These are phyloP conservation scores for Neofusicoccum kwambonambiense DNA, from an alignment of 2,329 filamentous ascomycete genomes.

Conservation along the genomic window DNA sequence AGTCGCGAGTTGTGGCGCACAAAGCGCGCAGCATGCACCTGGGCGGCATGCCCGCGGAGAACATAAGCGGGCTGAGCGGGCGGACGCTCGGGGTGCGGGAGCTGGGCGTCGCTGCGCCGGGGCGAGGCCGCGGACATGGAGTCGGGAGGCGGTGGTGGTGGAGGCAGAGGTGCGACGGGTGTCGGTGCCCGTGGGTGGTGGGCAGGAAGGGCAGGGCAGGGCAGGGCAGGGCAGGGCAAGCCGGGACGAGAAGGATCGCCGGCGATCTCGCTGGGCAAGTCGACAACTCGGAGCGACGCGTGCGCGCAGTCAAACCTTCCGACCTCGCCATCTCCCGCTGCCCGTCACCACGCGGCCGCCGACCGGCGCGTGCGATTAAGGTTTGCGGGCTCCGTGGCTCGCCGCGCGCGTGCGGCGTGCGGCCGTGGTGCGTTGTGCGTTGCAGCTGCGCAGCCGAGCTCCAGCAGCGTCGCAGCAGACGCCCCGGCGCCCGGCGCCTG, in stretches of 20 bases:
- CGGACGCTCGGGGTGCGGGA: constrained; percentile 27
- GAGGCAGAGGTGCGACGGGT: background rate
- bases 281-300: constrained; percentile 8
- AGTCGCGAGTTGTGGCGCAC: constrained; percentile 72
- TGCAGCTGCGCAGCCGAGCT: background rate
- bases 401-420: background rate
- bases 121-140: background rate
- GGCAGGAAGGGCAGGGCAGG: background rate
- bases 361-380: background rate
- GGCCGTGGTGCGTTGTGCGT: background rate
- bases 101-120: background rate
- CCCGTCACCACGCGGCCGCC: background rate
- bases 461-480: no score
- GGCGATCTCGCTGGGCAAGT: background rate
- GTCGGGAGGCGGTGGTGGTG: background rate
- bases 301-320: constrained; percentile 1
- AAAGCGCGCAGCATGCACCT: constrained; percentile 76
- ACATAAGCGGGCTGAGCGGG: constrained; percentile 65
- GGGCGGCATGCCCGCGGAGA: constrained; percentile 78
- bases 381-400: background rate
- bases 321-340: background rate
- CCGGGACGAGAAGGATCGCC: constrained; percentile 4
- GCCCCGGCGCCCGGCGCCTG: no score
- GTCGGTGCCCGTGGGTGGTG: background rate
- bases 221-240: background rate